Conservation (phyloP, 108 stramenopile genomes). For the Nitzschia inconspicua region DNA sequence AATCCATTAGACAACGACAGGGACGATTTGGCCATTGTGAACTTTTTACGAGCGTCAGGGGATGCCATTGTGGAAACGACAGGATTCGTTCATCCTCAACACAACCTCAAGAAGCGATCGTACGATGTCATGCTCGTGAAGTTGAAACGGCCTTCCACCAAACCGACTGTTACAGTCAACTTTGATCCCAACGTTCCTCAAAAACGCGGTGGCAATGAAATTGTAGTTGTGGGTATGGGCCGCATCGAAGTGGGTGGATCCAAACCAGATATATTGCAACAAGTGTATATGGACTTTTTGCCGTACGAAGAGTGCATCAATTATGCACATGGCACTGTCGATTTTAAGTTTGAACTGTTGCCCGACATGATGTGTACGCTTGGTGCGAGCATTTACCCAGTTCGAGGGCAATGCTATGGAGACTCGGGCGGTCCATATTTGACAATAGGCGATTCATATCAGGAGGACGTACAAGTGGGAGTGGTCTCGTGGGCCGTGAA, state of each 20-base stretch:
- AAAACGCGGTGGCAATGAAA: constrained; percentile 1
- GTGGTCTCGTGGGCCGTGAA: constrained; percentile 13
- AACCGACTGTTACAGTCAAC: neutral
- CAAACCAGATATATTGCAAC: neutral
- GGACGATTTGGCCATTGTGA: neutral
- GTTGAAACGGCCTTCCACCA: neutral
- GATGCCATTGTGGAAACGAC: neutral
- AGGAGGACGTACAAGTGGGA: constrained; percentile 1
- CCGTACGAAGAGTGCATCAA: constrained; percentile 5
- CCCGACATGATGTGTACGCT: constrained; percentile 3
- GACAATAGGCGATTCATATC: neutral
- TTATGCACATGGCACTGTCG: neutral
- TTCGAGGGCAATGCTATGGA: constrained; percentile 8
- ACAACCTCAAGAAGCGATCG: neutral
- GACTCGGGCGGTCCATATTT: constrained; percentile 11
- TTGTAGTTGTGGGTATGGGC: constrained; percentile 6
- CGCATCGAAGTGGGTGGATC: neutral
- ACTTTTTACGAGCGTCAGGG: neutral
- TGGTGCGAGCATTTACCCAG: neutral
- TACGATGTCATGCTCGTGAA: constrained; percentile 11
- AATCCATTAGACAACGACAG: neutral
- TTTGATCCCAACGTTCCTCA: neutral
- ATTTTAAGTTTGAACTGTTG: constrained; percentile 4
- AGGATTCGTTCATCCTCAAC: constrained; percentile 8
- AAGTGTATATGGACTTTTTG: constrained; percentile 2